Conservation (phyloP, 2,329 filamentous ascomycete genomes). For the Monilinia fructicola region DNA sequence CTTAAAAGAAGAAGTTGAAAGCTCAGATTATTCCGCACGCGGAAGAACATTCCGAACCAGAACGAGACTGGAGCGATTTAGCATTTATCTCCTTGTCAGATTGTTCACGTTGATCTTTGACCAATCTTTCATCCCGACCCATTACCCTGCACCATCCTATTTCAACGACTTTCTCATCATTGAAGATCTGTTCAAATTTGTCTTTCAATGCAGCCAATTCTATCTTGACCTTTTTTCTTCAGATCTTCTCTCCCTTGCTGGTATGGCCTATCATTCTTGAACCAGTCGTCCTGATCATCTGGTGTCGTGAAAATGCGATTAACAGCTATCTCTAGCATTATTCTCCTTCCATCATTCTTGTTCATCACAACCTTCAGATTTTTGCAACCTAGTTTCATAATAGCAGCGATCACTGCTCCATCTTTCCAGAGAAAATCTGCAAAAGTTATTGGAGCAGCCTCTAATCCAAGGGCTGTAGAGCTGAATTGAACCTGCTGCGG, state of each 20-base stretch:
- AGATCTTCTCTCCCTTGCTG: constrained; percentile 1
- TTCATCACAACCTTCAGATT: constrained; percentile 35
- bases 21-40: not conserved
- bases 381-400: constrained; percentile 31
- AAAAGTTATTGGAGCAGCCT: constrained; percentile 30
- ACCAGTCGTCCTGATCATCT: constrained; percentile 19
- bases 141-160: constrained; percentile 28
- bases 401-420: constrained; percentile 29
- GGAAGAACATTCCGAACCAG: not conserved
- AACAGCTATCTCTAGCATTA: constrained; percentile 2
- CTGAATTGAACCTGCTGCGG: constrained; percentile 24
- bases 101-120: not conserved
- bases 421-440: constrained; percentile 32
- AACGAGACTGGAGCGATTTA: not conserved
- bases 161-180: constrained; percentile 27
- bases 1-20: too few species aligned
- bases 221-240: not conserved
- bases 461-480: constrained; percentile 25
- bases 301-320: not conserved
- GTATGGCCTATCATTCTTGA: constrained; percentile 19
- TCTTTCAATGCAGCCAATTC: constrained; percentile 32
- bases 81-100: not conserved
- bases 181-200: constrained; percentile 31
- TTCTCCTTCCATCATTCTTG: constrained; percentile 21
- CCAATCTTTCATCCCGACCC: not conserved